Conservation (phyloP, 2,329 filamentous ascomycete genomes). For the Verticillium nubilum region DNA sequence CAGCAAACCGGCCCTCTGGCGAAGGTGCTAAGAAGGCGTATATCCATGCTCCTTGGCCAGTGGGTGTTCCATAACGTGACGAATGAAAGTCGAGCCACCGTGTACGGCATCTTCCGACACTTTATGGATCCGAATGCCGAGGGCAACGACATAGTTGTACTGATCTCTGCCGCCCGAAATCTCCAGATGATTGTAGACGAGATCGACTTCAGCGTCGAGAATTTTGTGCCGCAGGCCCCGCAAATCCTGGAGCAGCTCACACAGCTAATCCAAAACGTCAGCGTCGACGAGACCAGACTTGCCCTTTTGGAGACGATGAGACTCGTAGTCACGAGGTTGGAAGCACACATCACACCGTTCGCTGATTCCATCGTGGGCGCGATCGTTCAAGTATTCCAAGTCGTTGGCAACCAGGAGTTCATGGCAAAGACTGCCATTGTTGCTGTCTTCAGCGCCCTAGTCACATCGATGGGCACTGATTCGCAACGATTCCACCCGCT, state of each 20-base stretch:
- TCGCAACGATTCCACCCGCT: conserved; percentile 74
- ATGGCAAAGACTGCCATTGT: conserved; percentile 93
- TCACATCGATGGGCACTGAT: conserved; percentile 76
- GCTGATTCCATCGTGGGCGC: conserved; percentile 78
- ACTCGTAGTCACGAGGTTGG: conserved; percentile 74
- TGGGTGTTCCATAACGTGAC: conserved; percentile 80
- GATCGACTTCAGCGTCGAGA: conserved; percentile 69
- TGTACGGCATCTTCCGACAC: conserved; percentile 87
- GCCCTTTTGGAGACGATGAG: conserved; percentile 83
- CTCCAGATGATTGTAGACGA: conserved; percentile 78
- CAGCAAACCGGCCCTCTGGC: conserved; percentile 58
- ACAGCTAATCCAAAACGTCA: conserved; percentile 71
- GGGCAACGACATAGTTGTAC: conserved; percentile 85
- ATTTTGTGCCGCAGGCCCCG: conserved; percentile 73
- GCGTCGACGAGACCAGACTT: conserved; percentile 83
- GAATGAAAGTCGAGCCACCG: conserved; percentile 60
- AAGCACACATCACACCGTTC: conserved; percentile 60
- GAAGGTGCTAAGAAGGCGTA: conserved; percentile 79
- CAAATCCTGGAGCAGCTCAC: conserved; percentile 70
- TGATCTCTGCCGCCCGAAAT: conserved; percentile 83
- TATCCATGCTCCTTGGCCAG: conserved; percentile 82
- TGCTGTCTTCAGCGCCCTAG: conserved; percentile 75
- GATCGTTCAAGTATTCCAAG: conserved; percentile 78
- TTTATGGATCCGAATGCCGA: conserved; percentile 72
- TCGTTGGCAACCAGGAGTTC: conserved; percentile 73